Evolutionary conservation across 352 stramenopile genomes (phyloP).

Genomic region (Pilasporangium apinafurcum): DNA sequence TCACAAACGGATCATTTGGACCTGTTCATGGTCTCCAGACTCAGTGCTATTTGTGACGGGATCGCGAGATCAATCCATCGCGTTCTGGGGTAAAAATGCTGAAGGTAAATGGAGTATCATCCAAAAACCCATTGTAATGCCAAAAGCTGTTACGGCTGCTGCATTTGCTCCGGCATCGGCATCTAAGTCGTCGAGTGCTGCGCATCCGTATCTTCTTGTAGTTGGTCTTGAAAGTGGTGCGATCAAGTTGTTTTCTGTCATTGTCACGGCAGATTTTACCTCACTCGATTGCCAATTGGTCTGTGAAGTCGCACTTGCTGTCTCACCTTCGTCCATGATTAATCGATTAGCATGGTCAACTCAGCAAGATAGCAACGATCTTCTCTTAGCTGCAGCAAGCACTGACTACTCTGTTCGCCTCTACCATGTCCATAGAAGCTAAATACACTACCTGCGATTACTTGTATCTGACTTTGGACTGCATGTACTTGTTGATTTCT

Average conservation of each 20-base stretch:
- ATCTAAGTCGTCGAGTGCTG: too few relatives aligned
- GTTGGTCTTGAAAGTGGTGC: constrained; percentile 55
- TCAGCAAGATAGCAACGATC: not conserved
- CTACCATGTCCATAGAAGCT: constrained; percentile 22
- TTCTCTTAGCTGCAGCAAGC: constrained; percentile 33
- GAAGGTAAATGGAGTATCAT: constrained; percentile 12
- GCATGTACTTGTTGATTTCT: constrained; percentile 77
- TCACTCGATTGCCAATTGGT: constrained; percentile 5
- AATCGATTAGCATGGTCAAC: constrained; percentile 45
- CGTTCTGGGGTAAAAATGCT: constrained; percentile 28
- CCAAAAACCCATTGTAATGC: constrained; percentile 15
- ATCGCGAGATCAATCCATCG: constrained; percentile 60
- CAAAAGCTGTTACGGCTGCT: constrained; percentile 52
- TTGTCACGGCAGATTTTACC: not conserved
- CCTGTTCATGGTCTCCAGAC: constrained; percentile 63
- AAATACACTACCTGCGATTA: constrained; percentile 15
- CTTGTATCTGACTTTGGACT: constrained; percentile 52
- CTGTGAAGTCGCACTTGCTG: constrained; percentile 9
- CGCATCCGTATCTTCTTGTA: constrained; percentile 43
- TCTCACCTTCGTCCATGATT: constrained; percentile 29
- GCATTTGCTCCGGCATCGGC: constrained; percentile 29
- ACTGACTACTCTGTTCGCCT: constrained; percentile 49
- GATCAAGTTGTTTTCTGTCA: constrained; percentile 31
- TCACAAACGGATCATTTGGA: constrained; percentile 80
- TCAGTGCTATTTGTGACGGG: constrained; percentile 48